Conservation (phyloP, 2,329 filamentous ascomycete genomes). For the Exophiala bonariae region DNA sequence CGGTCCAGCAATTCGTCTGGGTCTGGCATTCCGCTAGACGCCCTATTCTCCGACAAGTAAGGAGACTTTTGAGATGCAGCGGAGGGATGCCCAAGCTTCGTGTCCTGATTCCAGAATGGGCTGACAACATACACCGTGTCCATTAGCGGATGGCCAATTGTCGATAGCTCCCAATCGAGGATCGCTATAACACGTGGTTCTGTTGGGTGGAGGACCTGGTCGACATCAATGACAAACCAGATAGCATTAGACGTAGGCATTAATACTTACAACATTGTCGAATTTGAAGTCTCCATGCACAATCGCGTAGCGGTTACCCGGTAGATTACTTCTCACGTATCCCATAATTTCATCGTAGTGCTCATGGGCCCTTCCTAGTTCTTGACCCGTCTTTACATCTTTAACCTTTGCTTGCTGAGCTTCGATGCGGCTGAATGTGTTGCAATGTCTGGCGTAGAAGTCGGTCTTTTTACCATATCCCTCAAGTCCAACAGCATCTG, state of each 20-base stretch:
- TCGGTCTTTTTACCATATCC: conserved; percentile 65
- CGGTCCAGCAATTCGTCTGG: conserved; percentile 17
- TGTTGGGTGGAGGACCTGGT: conserved; percentile 66
- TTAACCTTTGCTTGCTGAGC: conserved; percentile 66
- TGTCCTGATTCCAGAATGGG: conserved; percentile 16
- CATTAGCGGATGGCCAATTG: conserved; percentile 74
- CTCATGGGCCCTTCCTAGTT: conserved; percentile 71
- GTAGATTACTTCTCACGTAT: conserved; percentile 71
- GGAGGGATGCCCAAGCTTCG: conserved; percentile 1
- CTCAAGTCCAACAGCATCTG: conserved; percentile 60
- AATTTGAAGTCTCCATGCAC: conserved; percentile 91
- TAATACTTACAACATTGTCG: conserved; percentile 61
- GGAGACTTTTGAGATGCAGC: conserved; percentile 2
- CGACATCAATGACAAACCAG: neutral
- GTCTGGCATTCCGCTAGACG: conserved; percentile 16
- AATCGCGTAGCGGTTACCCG: conserved; percentile 67
- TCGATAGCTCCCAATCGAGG: conserved; percentile 91
- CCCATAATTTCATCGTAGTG: conserved; percentile 59
- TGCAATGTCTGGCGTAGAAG: conserved; percentile 78
- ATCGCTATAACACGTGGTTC: conserved; percentile 80
- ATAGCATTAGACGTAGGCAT: neutral
- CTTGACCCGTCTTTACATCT: conserved; percentile 68
- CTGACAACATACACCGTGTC: conserved; percentile 15
- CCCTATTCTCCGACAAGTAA: conserved; percentile 10
- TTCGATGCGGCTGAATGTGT: conserved; percentile 73